A percentile compares a stretch with the other conserved stretches of the same genome.
Conservation (phyloP, 495 filamentous ascomycete species). For the Evansstolkia leycettana region DNA sequence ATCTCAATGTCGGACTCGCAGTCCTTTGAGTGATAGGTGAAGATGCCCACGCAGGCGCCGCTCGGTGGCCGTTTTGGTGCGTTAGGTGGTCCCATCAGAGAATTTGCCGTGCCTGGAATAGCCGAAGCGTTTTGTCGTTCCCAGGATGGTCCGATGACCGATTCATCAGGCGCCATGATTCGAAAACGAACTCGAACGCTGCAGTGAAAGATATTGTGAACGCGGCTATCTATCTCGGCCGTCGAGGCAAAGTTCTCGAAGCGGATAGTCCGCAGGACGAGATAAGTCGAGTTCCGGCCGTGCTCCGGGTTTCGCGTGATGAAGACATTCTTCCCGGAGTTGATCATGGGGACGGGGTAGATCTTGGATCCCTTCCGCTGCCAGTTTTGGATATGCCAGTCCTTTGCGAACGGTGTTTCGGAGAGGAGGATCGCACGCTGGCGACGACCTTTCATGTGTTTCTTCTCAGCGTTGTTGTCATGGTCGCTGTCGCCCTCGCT, state of each 20-base stretch:
- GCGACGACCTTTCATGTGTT: not conserved
- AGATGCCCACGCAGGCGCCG: constrained; percentile 59
- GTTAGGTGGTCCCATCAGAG: too few relatives aligned
- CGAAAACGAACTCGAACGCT: constrained; percentile 49
- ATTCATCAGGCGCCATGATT: constrained; percentile 12
- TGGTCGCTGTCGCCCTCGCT: constrained; percentile 6
- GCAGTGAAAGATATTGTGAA: constrained; percentile 41
- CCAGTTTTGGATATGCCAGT: constrained; percentile 53
- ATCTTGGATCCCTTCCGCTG: constrained; percentile 31
- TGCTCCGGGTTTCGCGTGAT: constrained; percentile 25
- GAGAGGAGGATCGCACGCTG: constrained; percentile 16
- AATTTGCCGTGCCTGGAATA: constrained; percentile 2
- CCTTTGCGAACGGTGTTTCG: constrained; percentile 24
- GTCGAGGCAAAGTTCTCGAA: constrained; percentile 44
- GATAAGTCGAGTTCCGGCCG: constrained; percentile 30
- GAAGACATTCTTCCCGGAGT: constrained; percentile 57
- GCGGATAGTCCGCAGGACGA: constrained; percentile 51
- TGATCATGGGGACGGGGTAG: constrained; percentile 40
- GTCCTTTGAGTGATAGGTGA: constrained; percentile 50
- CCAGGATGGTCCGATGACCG: constrained; percentile 4
- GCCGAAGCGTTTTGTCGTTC: constrained; percentile 1
- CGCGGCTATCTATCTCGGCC: constrained; percentile 49
- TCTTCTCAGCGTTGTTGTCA: too few relatives aligned
- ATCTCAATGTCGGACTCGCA: constrained; percentile 75
- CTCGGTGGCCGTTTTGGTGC: constrained; percentile 7